These are phyloP conservation scores for Fomitopsis schrenkii DNA, from an alignment of 1,284 basidiomycete species.

Conservation along the genomic window DNA sequence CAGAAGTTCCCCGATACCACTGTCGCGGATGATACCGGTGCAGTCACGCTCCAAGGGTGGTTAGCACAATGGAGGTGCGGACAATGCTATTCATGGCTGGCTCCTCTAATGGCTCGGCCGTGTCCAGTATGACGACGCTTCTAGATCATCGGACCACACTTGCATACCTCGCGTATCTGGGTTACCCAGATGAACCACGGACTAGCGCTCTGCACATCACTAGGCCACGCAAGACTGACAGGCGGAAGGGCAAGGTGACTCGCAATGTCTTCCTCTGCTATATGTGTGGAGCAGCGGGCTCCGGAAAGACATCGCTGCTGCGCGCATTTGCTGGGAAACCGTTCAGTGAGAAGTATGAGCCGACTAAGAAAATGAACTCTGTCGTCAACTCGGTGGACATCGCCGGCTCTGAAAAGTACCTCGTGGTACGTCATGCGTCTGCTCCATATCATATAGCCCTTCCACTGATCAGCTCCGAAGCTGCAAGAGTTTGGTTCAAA, in stretches of 20 bases:
- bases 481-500: constrained; percentile 96
- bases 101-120: not conserved
- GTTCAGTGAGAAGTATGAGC: constrained; percentile 71
- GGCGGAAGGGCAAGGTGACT: constrained; percentile 82
- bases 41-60: constrained; percentile 96
- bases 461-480: constrained; percentile 35
- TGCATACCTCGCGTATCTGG: constrained; percentile 94
- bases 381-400: constrained; percentile 97
- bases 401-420: constrained; percentile 92
- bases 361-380: constrained; percentile 85
- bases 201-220: constrained; percentile 82
- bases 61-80: constrained; percentile 94
- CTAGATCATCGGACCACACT: constrained; percentile 90
- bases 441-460: not conserved
- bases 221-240: constrained; percentile 79
- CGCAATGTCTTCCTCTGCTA: constrained; percentile 91
- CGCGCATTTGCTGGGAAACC: constrained; percentile 84
- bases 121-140: constrained; percentile 88
- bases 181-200: constrained; percentile 73
- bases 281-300: constrained; percentile 93
- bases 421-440: constrained; percentile 65
- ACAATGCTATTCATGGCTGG: not conserved
- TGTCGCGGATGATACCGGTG: constrained; percentile 84
- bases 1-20: constrained; percentile 90
- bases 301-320: constrained; percentile 89